A percentile compares a stretch with the other conserved stretches of the same genome.
These are phyloP conservation scores for Fraxinus nigra DNA, from an alignment of 305 asterid species.

Conservation along the genomic window DNA sequence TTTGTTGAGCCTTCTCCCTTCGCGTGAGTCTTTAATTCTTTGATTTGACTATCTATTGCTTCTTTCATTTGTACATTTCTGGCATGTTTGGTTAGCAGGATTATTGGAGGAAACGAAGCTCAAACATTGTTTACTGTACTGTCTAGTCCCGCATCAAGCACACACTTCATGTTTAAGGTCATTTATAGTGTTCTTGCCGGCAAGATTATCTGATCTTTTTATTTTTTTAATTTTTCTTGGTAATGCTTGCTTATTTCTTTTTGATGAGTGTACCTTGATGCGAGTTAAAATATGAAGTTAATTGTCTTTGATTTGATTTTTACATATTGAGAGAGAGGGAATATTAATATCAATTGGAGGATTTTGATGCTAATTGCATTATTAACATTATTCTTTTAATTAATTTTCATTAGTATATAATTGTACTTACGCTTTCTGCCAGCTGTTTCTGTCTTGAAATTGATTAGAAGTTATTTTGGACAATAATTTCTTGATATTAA, in stretches of 20 bases:
- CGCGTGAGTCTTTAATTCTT: conserved; percentile 55
- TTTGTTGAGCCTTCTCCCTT: conserved; percentile 99
- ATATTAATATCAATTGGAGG: neutral
- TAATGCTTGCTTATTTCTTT: conserved; percentile 1
- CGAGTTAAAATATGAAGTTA: neutral
- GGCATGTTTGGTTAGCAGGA: neutral
- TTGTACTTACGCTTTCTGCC: neutral
- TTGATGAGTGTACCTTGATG: neutral
- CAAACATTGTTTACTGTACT: neutral
- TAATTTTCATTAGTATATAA: neutral
- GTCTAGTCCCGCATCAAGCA: neutral
- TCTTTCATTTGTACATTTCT: conserved; percentile 2
- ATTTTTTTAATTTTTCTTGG: neutral
- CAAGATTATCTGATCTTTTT: conserved; percentile 1
- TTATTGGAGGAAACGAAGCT: neutral
- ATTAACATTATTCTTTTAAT: neutral
- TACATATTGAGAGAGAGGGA: neutral
- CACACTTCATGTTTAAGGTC: neutral
- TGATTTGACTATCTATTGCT: neutral
- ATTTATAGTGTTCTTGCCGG: conserved; percentile 1
- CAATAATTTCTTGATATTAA: neutral
- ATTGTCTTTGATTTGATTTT: neutral
- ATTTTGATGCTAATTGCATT: conserved; percentile 14
- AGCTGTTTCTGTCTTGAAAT: neutral
- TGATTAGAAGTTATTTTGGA: neutral